Evolutionary conservation across 805 yeast genomes (phyloP).

Genomic region (Candida dendrica): DNA sequence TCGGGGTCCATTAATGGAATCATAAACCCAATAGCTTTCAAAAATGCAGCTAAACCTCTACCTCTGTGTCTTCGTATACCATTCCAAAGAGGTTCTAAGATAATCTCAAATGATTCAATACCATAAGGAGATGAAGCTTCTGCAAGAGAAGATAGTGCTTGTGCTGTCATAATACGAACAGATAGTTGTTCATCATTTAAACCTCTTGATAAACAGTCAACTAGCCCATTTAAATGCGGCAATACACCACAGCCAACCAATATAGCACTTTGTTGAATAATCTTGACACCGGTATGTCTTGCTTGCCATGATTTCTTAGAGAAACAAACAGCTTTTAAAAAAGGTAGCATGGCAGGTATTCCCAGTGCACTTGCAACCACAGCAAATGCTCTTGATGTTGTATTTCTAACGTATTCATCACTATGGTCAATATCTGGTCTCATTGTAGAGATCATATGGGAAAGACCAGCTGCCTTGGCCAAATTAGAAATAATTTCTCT

Average conservation of each 20-base stretch:
- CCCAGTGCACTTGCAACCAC: constrained; percentile 80
- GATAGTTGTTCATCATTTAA: constrained; percentile 61
- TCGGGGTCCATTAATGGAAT: constrained; percentile 86
- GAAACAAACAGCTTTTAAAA: constrained; percentile 69
- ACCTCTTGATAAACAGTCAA: constrained; percentile 51
- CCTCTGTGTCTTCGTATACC: constrained; percentile 79
- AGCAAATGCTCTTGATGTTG: constrained; percentile 75
- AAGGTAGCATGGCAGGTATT: constrained; percentile 63
- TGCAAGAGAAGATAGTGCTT: constrained; percentile 67
- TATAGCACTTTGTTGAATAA: constrained; percentile 68
- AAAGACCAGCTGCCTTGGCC: constrained; percentile 75
- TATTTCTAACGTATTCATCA: constrained; percentile 74
- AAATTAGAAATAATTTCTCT: constrained; percentile 69
- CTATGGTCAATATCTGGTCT: constrained; percentile 77
- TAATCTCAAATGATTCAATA: constrained; percentile 70
- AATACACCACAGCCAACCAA: constrained; percentile 64
- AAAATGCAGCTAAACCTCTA: constrained; percentile 62
- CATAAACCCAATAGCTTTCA: constrained; percentile 70
- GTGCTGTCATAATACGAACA: constrained; percentile 65
- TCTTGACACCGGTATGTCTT: constrained; percentile 73
- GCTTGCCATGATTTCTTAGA: constrained; percentile 77
- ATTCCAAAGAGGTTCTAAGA: constrained; percentile 69
- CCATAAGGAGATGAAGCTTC: constrained; percentile 85
- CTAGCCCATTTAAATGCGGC: constrained; percentile 63
- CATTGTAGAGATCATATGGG: constrained; percentile 69